phyloP scores from a whole-genome alignment of 345 rosid genomes.

The Populus euphratica region DNA sequence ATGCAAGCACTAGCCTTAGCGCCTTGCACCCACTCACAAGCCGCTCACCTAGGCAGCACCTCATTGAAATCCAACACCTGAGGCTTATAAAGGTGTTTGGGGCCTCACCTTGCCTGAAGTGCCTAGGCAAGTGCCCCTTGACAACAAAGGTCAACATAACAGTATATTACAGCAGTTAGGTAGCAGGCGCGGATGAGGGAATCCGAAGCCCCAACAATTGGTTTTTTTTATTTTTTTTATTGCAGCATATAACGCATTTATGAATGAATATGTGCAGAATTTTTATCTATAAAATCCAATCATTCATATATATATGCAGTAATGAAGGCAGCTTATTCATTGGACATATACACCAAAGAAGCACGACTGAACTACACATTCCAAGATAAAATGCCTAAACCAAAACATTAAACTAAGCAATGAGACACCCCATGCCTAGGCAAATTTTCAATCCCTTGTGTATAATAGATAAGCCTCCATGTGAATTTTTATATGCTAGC shows the following conservation, averaged over 20 bases:
- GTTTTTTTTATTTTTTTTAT: no score
- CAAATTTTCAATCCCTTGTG: not conserved
- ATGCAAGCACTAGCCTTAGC: no score
- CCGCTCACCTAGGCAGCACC: no score
- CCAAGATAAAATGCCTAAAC: not conserved
- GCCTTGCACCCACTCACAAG: no score
- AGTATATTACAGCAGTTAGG: not conserved
- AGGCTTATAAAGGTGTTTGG: no score
- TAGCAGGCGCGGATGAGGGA: not conserved
- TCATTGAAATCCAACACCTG: no score
- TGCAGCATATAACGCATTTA: not conserved
- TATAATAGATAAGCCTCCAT: not conserved
- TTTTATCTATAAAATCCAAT: no score
- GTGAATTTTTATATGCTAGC: not conserved
- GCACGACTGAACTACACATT: not conserved
- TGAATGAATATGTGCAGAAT: no score
- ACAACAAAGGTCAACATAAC: not conserved
- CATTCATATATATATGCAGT: no score
- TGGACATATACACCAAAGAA: not conserved
- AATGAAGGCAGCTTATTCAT: not conserved
- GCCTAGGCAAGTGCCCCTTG: no score
- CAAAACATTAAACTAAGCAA: not conserved
- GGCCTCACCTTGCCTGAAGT: no score
- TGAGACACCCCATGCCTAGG: not conserved
- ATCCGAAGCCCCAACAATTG: not conserved